Percentiles rank a stretch among this genome's conserved stretches.
These are phyloP conservation scores for Rosa chinensis DNA, from an alignment of 306 rosid genomes.

Conservation along the genomic window DNA sequence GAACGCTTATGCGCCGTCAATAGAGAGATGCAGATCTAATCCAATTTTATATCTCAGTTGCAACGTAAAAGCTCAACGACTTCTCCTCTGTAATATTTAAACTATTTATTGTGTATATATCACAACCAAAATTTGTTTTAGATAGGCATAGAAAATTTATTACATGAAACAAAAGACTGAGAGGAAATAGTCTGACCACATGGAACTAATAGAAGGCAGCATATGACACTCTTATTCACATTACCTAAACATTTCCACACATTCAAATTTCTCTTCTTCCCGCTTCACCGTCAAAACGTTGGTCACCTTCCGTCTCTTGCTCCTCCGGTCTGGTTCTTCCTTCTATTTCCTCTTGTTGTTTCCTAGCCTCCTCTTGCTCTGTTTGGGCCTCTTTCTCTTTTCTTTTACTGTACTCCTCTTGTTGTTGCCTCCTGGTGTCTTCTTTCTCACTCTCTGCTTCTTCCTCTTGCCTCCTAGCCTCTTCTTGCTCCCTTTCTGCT, in stretches of 20 bases:
- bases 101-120: not conserved
- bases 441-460: not conserved
- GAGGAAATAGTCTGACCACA: not conserved
- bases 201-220: not conserved
- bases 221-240: not conserved
- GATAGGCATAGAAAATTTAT: not conserved
- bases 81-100: too few relatives aligned
- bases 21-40: not conserved
- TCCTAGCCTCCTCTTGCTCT: not conserved
- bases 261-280: conserved; percentile 33
- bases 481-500: not conserved
- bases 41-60: not conserved
- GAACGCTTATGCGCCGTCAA: not conserved
- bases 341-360: not conserved
- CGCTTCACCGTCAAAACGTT: conserved; percentile 4
- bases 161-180: not conserved
- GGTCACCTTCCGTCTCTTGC: not conserved
- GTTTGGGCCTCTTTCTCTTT: not conserved
- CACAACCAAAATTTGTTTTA: not conserved
- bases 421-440: conserved; percentile 3
- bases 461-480: not conserved
- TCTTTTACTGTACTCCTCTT: conserved; percentile 11
- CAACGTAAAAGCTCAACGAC: not conserved
- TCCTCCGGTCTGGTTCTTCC: not conserved
- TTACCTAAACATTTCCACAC: not conserved